Base-by-base conservation (phyloP, 106 monocot genomes). In the Phalaenopsis aphrodite region DNA sequence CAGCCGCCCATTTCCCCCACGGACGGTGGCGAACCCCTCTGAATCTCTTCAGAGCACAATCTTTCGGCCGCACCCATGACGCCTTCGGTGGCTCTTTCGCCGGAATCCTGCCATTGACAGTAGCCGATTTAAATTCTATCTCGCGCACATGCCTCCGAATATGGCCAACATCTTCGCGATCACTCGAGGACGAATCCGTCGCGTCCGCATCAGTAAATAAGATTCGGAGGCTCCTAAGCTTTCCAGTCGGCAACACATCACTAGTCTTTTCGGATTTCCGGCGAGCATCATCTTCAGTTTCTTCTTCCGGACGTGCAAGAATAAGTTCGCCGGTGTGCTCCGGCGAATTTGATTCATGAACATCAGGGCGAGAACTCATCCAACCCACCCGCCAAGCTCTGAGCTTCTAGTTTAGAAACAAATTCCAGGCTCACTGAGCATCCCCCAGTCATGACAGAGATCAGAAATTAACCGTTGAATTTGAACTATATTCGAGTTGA, bases 1-100 rank as follows among this genome's bases (percentile, higher is more conserved):
- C 89, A 17, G 88, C 88, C 81, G 85, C 85, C 85, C 85, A 88
- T 46, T 81, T 83, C 43, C 88, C 88, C 83, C 85, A 84, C 36
- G 79, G 79, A 71, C 89, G 77, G 56, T 41, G 65, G n/a, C 82
- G 82, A 56, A 82, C 82, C 2, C 82, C 82, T 23, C 82, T 77
- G 77, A 76, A 82, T 5, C 68, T 65, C 77, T 82, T 82, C 24
- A 0, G 49, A 1, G 37, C 16, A 79, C 15, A 0, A 65, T 42
- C 69, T 9, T 39, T 57, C 1, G 36, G 38, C 55, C 41, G n/a
- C 42, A 37, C 21, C 15, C 14, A 67, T 42, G 15, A 3, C 71
- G 23, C 66, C 21, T 47, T 19, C 36, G 19, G 5, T 15, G 42
- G 10, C 42, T 15, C 17, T 61, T 61, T 79, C 14, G 6, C 55